Evolutionary conservation across 192 early-diverging fungal genomes (phyloP).

Genomic region (Umbelopsis sp.): DNA sequence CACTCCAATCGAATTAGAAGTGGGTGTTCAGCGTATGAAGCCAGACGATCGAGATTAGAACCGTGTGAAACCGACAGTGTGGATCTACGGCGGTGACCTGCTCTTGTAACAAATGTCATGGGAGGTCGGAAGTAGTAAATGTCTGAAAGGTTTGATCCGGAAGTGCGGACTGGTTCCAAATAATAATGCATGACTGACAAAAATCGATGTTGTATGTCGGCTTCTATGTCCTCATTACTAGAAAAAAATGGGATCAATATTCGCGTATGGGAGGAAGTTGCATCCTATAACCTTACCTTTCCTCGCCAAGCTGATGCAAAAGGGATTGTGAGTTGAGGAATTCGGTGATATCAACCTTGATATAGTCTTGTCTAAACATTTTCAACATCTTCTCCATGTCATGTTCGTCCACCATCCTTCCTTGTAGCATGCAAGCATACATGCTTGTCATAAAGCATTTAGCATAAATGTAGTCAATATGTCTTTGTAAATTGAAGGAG

Average conservation of each 20-base stretch:
- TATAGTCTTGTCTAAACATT: conserved; percentile 43
- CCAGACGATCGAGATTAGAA: conserved; percentile 35
- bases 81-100: neutral
- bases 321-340: conserved; percentile 43
- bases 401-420: conserved; percentile 36
- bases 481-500: conserved; percentile 11
- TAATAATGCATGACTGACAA: conserved; percentile 53
- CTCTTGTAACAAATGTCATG: conserved; percentile 22
- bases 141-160: conserved; percentile 34
- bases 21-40: conserved; percentile 64
- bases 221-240: conserved; percentile 33
- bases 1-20: conserved; percentile 69
- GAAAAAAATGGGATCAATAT: neutral
- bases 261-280: neutral
- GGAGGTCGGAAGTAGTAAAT: conserved; percentile 65
- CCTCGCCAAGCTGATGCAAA: conserved; percentile 25
- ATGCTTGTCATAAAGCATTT: conserved; percentile 54
- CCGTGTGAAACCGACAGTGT: neutral
- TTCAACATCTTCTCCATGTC: conserved; percentile 47
- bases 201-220: conserved; percentile 48
- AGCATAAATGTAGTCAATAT: conserved; percentile 46
- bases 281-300: neutral
- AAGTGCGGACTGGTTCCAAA: conserved; percentile 52
- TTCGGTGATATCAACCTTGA: conserved; percentile 57
- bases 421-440: conserved; percentile 49